Evolutionary conservation across 352 stramenopile species (phyloP), one percentile per base, ranked within the genome.

Genomic region (Phytophthora vignae): DNA sequence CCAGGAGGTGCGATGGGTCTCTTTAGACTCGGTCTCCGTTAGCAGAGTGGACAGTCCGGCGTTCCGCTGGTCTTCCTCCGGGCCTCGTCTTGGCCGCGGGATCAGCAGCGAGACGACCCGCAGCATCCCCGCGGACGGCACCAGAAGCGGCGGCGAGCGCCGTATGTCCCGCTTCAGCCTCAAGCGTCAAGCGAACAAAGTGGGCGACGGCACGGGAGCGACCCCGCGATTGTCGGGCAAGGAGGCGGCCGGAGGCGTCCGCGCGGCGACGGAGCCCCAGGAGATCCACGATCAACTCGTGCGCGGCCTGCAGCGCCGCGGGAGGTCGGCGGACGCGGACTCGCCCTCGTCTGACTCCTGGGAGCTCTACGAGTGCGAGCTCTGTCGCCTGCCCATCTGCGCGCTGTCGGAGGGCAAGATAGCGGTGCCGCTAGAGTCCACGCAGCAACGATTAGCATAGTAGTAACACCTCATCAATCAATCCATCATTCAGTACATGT

Each of bases 351-450:
- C 65, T 31, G 63, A 67, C 6, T 11, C 53, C 10, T 83, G 78
- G 59, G 67, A 73, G 46, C 55, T 88, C n/a, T 79, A 75, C 31
- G 81, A 86, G 60, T 88, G 81, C 54, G 64, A 66, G 40, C 53
- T 81, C 36, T 88, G 81, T 64, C 65, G 77, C 12, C 71, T 88
- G 57, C 76, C 78, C 17, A 73, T 86, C 48, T 77, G 65, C 50
- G 77, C 74, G 1, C 36, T 82, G 22, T 53, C 12, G 25, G 29
- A 74, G 6, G 60, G 61, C 19, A 63, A 65, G 29, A 49, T 82
- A 1, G 78, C 76, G 6, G 31, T 88, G 0, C 75, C 70, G 22
- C n/a, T 82, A 6, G 36, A 75, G 17, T 25, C 33, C 33, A 64
- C 33, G 33, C 50, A 61, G 36, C 27, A 59, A 31, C 4, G 9